Base-by-base conservation (phyloP, 306 rosid species). In the Prunus mongolica region DNA sequence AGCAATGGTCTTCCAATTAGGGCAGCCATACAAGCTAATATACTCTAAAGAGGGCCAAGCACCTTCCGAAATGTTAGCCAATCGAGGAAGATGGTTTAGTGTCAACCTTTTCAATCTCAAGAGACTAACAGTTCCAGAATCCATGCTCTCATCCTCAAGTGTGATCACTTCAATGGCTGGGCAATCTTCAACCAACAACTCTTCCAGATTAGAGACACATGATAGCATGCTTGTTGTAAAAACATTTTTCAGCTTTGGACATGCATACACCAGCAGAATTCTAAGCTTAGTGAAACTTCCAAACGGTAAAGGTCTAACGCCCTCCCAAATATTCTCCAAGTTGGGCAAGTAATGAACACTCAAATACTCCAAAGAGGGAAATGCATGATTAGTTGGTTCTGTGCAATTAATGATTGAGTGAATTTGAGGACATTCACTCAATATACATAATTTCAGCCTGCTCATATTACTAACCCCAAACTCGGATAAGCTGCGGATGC, bases 381-480 rank as follows among this genome's bases (percentile, higher is more conserved):
- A 65, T 8, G 28, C 69, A 15, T 25, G 22, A 16, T 34, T 28
- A 65, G 47, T 8, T 32, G 15, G 69, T 34, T 30, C 47, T 11
- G 14, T 65, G 69, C 2, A 0, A 65, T 34, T 27, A 8, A 65
- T 18, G 20, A 65, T 28, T 65, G 69, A 14, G 14, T 65, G 22
- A 65, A 65, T 65, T 11, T 32, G 28, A n/a, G 69, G 69, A 65
- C 69, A 65, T 34, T 65, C 69, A 9, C 69, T 65, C 22, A 65
- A 11, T 12, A 34, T 41, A 34, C 69, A 65, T 0, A 65, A 65
- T 34, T n/a, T 28, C 69, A 65, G 25, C 18, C 22, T 15, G 3
- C 16, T 32, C 12, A 8, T 24, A 65, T 32, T 15, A 34, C 15
- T 30, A 32, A 34, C 69, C 45, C 69, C 47, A 34, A 65, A 65